phyloP scores from a whole-genome alignment of 495 filamentous ascomycete genomes.

The Durotheca rogersii region DNA sequence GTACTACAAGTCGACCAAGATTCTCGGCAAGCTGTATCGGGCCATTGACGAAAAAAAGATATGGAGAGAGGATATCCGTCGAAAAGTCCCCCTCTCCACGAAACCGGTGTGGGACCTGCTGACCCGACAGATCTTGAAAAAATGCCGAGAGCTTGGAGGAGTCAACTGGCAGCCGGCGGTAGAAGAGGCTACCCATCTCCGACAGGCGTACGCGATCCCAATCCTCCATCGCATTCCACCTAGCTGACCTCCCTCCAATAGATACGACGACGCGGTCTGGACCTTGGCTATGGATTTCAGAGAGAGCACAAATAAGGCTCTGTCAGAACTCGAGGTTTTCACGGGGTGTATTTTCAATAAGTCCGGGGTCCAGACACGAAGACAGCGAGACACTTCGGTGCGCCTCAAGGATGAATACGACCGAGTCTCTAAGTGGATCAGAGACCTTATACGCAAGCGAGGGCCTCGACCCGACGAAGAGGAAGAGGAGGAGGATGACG shows the following conservation, averaged over 20 bases:
- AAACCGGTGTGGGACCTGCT: slow-evolving; percentile 48
- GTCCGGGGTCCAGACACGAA: slow-evolving; percentile 54
- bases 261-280: slow-evolving; percentile 65
- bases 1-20: slow-evolving; percentile 69
- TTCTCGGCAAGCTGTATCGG: slow-evolving; percentile 72
- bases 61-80: slow-evolving; percentile 56
- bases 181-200: slow-evolving; percentile 54
- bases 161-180: slow-evolving; percentile 37
- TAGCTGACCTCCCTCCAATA: slow-evolving; percentile 27
- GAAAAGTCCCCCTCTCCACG: slow-evolving; percentile 19
- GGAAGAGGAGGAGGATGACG: slow-evolving; percentile 26
- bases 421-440: slow-evolving; percentile 48
- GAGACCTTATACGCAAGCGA: slow-evolving; percentile 49
- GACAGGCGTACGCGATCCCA: slow-evolving; percentile 49
- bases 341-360: slow-evolving; percentile 70
- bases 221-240: not conserved
- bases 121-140: slow-evolving; percentile 44
- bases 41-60: slow-evolving; percentile 72
- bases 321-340: slow-evolving; percentile 77
- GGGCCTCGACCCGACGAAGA: no score
- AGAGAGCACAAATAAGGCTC: slow-evolving; percentile 54
- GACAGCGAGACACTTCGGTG: slow-evolving; percentile 62
- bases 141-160: slow-evolving; percentile 18
- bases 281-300: slow-evolving; percentile 59
- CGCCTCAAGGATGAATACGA: slow-evolving; percentile 65